Base-by-base conservation (phyloP, 257 asterid genomes). In the Solanum etuberosum region DNA sequence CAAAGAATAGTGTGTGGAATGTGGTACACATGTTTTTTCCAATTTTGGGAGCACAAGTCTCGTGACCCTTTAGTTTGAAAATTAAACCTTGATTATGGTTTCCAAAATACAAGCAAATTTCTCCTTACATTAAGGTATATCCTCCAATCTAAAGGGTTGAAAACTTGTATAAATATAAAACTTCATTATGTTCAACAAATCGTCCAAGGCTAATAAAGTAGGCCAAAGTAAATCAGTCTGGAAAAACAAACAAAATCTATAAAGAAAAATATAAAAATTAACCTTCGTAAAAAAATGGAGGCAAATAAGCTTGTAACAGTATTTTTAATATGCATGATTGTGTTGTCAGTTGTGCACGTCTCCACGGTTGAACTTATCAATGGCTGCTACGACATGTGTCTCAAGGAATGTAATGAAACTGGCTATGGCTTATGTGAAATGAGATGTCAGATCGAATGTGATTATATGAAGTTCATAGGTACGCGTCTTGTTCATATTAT, bases 321-420 rank as follows among this genome's bases (percentile, higher is more conserved):
- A 20, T 89, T 86, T 38, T 38, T 86, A 4, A 12, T 86, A 67
- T 86, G 86, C 83, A 76, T 89, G 1, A 31, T 89, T 54, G 89
- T 74, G 16, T 37, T 74, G 42, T 87, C 90, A 9, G 38, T 38
- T 31, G 57, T 38, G 85, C 78, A 86, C 20, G 35, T 73, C 37
- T 29, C 10, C 23, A 20, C 10, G 34, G 86, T 83, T 25, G 89
- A 59, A 83, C 23, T 20, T 11, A 40, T 27, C n/a, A 31, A 32
- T 18, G 1, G 40, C 3, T 89, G 91, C 89, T 83, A 70, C 77
- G 27, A 83, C 15, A 5, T 86, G 91, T 80, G 38, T 34, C 38
- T 34, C 38, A 73, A 63, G 27, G 77, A 37, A 4, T 89, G 87
- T 48, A 61, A 3, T 2, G 72, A 23, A 54, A 23, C 27, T 8